Conservation (phyloP, 305 asterid species). For the Nicotiana rustica region DNA sequence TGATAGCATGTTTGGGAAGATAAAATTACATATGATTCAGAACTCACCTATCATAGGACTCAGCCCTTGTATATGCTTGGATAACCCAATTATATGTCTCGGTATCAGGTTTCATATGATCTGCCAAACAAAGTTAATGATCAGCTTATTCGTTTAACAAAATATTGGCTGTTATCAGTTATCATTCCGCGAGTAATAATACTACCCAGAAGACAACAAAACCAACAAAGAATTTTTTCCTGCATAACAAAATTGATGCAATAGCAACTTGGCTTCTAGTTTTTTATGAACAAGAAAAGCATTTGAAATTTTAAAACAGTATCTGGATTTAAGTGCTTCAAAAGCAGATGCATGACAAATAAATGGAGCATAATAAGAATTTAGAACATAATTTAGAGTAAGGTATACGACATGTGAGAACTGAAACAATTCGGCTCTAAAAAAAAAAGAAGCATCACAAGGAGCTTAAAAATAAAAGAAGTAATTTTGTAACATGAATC, state of each 20-base stretch:
- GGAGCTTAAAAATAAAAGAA: slow-evolving; percentile 23
- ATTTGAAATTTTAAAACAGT: slow-evolving; percentile 24
- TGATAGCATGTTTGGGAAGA: slow-evolving; percentile 15
- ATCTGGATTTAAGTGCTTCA: slow-evolving; percentile 17
- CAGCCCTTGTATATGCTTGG: slow-evolving; percentile 99
- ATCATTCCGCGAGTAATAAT: slow-evolving; percentile 1
- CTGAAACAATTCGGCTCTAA: background rate
- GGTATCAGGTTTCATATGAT: slow-evolving; percentile 91
- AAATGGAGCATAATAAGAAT: background rate
- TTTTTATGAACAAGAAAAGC: slow-evolving; percentile 5
- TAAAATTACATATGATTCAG: slow-evolving; percentile 11
- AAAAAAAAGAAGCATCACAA: slow-evolving; percentile 20
- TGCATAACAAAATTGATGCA: slow-evolving; percentile 8
- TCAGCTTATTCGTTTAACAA: slow-evolving; percentile 39
- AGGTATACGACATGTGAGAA: slow-evolving; percentile 1
- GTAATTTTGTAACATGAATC: slow-evolving; percentile 19
- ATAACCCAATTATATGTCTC: slow-evolving; percentile 99
- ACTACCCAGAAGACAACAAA: slow-evolving; percentile 20
- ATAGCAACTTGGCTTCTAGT: slow-evolving; percentile 27
- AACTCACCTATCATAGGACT: slow-evolving; percentile 88
- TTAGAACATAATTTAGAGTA: background rate
- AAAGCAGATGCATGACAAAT: slow-evolving; percentile 22
- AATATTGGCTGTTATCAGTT: background rate
- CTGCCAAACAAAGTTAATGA: slow-evolving; percentile 60
- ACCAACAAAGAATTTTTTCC: slow-evolving; percentile 19